A percentile compares a stretch with the other conserved stretches of the same genome.
These are phyloP conservation scores for Sanghuangporus sanghuang DNA, from an alignment of 1,284 basidiomycete genomes.

Conservation along the genomic window DNA sequence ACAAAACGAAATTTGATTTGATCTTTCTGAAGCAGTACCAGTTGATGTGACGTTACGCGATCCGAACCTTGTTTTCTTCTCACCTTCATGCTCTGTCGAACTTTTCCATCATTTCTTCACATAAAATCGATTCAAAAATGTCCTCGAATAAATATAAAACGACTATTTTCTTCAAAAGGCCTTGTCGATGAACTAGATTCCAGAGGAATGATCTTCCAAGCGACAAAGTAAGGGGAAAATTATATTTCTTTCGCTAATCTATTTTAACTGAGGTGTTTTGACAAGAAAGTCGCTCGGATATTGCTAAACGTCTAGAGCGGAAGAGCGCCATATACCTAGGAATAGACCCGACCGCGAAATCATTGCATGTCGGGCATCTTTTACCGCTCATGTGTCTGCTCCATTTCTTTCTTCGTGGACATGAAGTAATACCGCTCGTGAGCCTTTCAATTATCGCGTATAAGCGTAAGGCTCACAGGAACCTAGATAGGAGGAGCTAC, in stretches of 20 bases:
- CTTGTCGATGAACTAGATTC: slow-evolving; percentile 10
- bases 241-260: neutral
- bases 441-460: slow-evolving; percentile 29
- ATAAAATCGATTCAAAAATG: neutral
- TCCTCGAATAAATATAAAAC: neutral
- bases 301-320: slow-evolving; percentile 1
- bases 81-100: neutral
- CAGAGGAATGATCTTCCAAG: slow-evolving; percentile 15
- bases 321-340: slow-evolving; percentile 72
- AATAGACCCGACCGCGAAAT: slow-evolving; percentile 87
- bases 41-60: too few relatives aligned
- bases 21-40: too few relatives aligned
- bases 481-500: slow-evolving; percentile 91
- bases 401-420: slow-evolving; percentile 83
- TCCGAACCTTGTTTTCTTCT: neutral
- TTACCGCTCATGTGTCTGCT: slow-evolving; percentile 83
- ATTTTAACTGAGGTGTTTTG: neutral
- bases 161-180: neutral
- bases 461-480: neutral
- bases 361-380: slow-evolving; percentile 92
- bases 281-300: slow-evolving; percentile 7
- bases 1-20: too few relatives aligned
- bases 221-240: slow-evolving; percentile 9
- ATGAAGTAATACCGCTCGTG: slow-evolving; percentile 79
- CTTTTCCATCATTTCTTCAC: neutral